phyloP scores from a whole-genome alignment of 805 yeast genomes.

The Kuraishia hungarica region DNA sequence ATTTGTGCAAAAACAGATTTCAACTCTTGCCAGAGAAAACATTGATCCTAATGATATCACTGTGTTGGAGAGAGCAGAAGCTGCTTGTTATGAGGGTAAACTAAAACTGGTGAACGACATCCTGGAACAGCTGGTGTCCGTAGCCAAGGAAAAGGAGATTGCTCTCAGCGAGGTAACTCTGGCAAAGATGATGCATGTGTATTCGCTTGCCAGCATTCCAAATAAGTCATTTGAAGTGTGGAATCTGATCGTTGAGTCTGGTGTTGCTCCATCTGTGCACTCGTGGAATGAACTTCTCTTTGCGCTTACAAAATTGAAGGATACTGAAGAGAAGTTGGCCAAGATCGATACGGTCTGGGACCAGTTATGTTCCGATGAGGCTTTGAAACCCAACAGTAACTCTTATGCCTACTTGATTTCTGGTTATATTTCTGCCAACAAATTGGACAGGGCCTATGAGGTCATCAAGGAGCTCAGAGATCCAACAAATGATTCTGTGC shows the following conservation, averaged over 20 bases:
- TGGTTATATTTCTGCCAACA: constrained; percentile 32
- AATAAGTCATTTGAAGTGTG: constrained; percentile 36
- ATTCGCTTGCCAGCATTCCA: constrained; percentile 25
- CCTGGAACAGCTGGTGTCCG: constrained; percentile 11
- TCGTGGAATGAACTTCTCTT: constrained; percentile 54
- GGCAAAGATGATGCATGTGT: constrained; percentile 37
- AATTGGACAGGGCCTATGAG: constrained; percentile 33
- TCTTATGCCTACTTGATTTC: constrained; percentile 40
- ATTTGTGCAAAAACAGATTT: not conserved
- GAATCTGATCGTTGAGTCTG: constrained; percentile 34
- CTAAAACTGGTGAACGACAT: constrained; percentile 9
- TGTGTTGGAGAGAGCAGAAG: constrained; percentile 8
- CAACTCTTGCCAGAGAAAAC: constrained; percentile 2
- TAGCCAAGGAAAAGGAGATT: constrained; percentile 18
- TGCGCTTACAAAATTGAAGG: constrained; percentile 17
- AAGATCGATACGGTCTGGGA: constrained; percentile 30
- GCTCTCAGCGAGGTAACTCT: constrained; percentile 32
- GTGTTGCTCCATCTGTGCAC: constrained; percentile 30
- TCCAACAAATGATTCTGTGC: constrained; percentile 17
- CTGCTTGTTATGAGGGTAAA: constrained; percentile 11
- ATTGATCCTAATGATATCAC: constrained; percentile 13
- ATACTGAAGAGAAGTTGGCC: constrained; percentile 19
- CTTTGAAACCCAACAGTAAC: constrained; percentile 33
- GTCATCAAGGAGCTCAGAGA: constrained; percentile 22
- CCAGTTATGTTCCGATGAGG: constrained; percentile 16